A percentile compares a stretch with the other conserved stretches of the same genome.
These are phyloP conservation scores for Lodderomyces pseudojiufengensis DNA, from an alignment of 1,139 yeast genomes.

Conservation along the genomic window DNA sequence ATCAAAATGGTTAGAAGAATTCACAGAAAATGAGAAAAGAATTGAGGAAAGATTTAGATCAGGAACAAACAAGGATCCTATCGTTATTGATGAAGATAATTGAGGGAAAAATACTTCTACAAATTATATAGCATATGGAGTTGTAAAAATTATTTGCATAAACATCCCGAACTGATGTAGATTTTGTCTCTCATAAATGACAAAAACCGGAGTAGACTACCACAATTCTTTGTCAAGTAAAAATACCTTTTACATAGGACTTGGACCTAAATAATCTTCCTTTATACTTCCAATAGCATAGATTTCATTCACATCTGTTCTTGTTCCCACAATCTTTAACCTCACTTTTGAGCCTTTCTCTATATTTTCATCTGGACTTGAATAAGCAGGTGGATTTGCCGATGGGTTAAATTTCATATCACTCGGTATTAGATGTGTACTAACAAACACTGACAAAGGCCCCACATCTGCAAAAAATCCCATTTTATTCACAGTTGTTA, in stretches of 20 bases:
- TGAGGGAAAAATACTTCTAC: no score
- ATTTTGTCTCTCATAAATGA: no score
- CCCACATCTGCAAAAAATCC: conserved; percentile 99
- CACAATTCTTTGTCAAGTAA: background rate
- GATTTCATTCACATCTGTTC: conserved; percentile 96
- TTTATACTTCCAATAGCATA: conserved; percentile 97
- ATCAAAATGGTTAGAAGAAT: conserved; percentile 4
- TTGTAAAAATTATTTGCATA: no score
- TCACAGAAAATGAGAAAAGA: background rate
- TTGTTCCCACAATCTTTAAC: conserved; percentile 92
- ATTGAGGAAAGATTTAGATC: background rate
- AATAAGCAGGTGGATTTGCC: conserved; percentile 98
- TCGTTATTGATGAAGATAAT: conserved; percentile 8
- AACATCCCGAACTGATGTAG: no score
- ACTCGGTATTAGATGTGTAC: conserved; percentile 90
- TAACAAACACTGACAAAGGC: conserved; percentile 90
- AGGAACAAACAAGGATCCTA: conserved; percentile 6
- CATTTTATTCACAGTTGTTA: conserved; percentile 89
- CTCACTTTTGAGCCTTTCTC: conserved; percentile 93
- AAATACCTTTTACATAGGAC: conserved; percentile 34
- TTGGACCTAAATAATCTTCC: conserved; percentile 93
- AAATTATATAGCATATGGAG: no score
- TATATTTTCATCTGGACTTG: conserved; percentile 90
- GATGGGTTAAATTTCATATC: conserved; percentile 94
- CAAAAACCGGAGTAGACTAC: background rate